Conservation (phyloP, 371 early-diverging fungal genomes). For the Saksenaea vasiformis region DNA sequence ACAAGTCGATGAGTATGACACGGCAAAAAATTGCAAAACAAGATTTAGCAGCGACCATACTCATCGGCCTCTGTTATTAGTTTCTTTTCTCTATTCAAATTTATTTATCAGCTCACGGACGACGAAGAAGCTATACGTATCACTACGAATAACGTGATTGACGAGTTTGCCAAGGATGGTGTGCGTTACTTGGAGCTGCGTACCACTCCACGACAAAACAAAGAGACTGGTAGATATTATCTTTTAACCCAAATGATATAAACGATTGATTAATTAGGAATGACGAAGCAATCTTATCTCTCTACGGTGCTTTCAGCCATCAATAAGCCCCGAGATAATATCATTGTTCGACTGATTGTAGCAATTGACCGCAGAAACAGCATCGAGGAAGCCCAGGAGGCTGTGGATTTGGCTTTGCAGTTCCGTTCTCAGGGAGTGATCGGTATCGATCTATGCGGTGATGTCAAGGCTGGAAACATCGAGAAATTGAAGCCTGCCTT, state of each 20-base stretch:
- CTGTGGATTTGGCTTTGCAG: constrained; percentile 54
- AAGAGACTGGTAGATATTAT: constrained; percentile 34
- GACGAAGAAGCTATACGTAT: constrained; percentile 43
- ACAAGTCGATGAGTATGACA: constrained; percentile 35
- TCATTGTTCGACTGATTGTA: constrained; percentile 54
- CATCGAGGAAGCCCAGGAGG: constrained; percentile 55
- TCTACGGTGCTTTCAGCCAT: constrained; percentile 42
- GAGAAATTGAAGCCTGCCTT: constrained; percentile 51
- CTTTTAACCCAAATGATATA: not conserved
- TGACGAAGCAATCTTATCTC: constrained; percentile 64
- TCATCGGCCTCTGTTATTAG: constrained; percentile 18
- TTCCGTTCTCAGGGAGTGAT: constrained; percentile 51
- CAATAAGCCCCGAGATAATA: constrained; percentile 32
- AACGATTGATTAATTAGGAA: constrained; percentile 19
- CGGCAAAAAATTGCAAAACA: not conserved
- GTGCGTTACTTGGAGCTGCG: constrained; percentile 65
- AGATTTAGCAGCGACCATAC: not conserved
- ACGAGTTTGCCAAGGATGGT: constrained; percentile 57
- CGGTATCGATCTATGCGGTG: constrained; percentile 70
- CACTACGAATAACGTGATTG: constrained; percentile 48
- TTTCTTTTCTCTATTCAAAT: constrained; percentile 59
- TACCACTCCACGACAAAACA: constrained; percentile 56
- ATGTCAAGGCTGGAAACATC: constrained; percentile 52
- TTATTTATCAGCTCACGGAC: constrained; percentile 61
- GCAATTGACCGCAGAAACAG: constrained; percentile 60